A percentile compares a stretch with the other conserved stretches of the same genome.
Evolutionary conservation across 2,329 filamentous ascomycete species (phyloP).

Genomic region (Epichloe baconii): DNA sequence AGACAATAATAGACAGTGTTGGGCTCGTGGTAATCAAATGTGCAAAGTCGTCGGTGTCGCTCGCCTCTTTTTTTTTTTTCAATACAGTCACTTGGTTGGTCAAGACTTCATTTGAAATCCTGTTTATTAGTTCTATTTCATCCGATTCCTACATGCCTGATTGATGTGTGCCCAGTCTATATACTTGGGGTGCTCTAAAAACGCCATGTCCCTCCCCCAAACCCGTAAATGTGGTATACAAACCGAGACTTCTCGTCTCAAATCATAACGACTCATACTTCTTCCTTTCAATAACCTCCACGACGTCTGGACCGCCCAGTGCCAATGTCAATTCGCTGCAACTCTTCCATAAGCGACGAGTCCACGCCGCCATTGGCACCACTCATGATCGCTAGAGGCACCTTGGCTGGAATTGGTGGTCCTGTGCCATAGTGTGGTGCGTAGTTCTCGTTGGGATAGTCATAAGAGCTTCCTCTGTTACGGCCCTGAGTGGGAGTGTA

Average conservation of each 20-base stretch:
- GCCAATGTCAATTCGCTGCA: slow-evolving; percentile 56
- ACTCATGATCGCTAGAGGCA: slow-evolving; percentile 42
- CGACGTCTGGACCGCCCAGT: slow-evolving; percentile 42
- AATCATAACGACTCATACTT: neutral
- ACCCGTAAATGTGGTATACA: neutral
- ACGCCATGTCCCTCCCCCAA: slow-evolving; percentile 6
- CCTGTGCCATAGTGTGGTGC: slow-evolving; percentile 25
- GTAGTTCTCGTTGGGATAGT: slow-evolving; percentile 41
- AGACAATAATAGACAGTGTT: no score
- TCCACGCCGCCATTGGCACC: slow-evolving; percentile 29
- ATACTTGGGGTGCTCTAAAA: slow-evolving; percentile 2
- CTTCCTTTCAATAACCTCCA: slow-evolving; percentile 24
- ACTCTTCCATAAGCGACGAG: slow-evolving; percentile 55
- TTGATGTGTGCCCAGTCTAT: neutral
- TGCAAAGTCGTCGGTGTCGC: no score
- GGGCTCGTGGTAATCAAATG: no score
- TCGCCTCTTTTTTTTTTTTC: no score
- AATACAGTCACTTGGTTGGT: no score
- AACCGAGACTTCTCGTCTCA: slow-evolving; percentile 6
- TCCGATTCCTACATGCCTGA: no score
- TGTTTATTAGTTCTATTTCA: neutral
- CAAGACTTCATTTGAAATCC: no score
- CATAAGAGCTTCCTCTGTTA: slow-evolving; percentile 36
- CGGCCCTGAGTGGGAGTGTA: slow-evolving; percentile 23
- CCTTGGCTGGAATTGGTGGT: slow-evolving; percentile 58